phyloP scores from a whole-genome alignment of 1,284 basidiomycete genomes.

The Dichomitus squalens region DNA sequence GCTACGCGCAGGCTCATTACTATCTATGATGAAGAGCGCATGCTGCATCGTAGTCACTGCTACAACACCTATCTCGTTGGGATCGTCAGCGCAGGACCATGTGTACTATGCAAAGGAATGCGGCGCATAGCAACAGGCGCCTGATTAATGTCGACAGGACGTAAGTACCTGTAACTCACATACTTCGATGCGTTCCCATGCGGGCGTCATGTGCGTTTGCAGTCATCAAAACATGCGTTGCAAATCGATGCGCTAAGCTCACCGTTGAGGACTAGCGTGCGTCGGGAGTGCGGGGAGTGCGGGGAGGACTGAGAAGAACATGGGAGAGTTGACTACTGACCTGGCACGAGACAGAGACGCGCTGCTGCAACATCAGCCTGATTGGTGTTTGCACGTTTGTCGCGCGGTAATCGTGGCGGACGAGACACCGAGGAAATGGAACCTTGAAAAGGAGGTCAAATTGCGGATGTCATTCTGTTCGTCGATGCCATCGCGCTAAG shows the following conservation, averaged over 20 bases:
- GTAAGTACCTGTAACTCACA: too few relatives aligned
- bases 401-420: background rate
- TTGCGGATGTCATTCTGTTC: background rate
- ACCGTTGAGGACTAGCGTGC: background rate
- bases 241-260: background rate
- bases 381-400: background rate
- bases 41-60: background rate
- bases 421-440: background rate
- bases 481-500: background rate
- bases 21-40: too few relatives aligned
- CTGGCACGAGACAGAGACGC: background rate
- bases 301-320: background rate
- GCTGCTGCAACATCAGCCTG: background rate
- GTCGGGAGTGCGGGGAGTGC: background rate
- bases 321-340: background rate
- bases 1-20: too few relatives aligned
- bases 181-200: too few relatives aligned
- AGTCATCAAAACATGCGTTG: background rate
- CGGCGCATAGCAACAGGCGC: background rate
- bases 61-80: background rate
- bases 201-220: background rate
- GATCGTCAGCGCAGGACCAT: background rate
- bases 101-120: background rate
- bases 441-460: background rate
- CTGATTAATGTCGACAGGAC: background rate